Percentiles rank a stretch among this genome's conserved stretches.
phyloP scores from a whole-genome alignment of 177 flowering plant species.

The Vitis hybrid region DNA sequence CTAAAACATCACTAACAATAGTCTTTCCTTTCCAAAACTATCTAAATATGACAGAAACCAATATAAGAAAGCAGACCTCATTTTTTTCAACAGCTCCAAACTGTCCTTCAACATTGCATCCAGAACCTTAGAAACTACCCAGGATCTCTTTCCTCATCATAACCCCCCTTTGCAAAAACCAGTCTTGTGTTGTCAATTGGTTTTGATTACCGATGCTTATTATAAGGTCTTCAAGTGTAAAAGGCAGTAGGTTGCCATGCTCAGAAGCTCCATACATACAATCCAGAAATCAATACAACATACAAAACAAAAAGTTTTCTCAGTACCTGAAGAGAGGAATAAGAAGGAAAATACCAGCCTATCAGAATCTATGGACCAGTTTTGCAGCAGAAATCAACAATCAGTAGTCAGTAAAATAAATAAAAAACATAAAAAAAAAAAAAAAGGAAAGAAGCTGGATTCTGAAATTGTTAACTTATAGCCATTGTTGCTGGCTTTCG shows the following conservation, averaged over 20 bases:
- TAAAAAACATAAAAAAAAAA: too few relatives aligned
- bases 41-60: not conserved
- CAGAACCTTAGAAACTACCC: constrained; percentile 49
- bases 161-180: constrained; percentile 21
- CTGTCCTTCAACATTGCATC: constrained; percentile 51
- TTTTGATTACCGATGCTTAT: constrained; percentile 10
- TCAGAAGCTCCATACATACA: constrained; percentile 9
- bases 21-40: too few relatives aligned
- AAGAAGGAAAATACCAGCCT: too few relatives aligned
- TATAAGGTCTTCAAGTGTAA: constrained; percentile 21
- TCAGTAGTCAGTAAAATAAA: too few relatives aligned
- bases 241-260: constrained; percentile 18
- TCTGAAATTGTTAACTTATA: too few relatives aligned
- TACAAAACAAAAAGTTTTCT: not conserved
- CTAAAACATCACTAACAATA: too few relatives aligned
- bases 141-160: constrained; percentile 27
- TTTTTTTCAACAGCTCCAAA: constrained; percentile 54
- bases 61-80: constrained; percentile 41
- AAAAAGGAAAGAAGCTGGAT: too few relatives aligned
- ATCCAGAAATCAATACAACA: not conserved
- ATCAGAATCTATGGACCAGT: too few relatives aligned
- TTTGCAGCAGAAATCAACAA: too few relatives aligned
- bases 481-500: too few relatives aligned
- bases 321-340: not conserved
- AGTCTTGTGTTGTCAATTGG: constrained; percentile 19